These are phyloP conservation scores for Colletotrichum tabaci DNA, from an alignment of 2,329 filamentous ascomycete genomes.

Conservation along the genomic window DNA sequence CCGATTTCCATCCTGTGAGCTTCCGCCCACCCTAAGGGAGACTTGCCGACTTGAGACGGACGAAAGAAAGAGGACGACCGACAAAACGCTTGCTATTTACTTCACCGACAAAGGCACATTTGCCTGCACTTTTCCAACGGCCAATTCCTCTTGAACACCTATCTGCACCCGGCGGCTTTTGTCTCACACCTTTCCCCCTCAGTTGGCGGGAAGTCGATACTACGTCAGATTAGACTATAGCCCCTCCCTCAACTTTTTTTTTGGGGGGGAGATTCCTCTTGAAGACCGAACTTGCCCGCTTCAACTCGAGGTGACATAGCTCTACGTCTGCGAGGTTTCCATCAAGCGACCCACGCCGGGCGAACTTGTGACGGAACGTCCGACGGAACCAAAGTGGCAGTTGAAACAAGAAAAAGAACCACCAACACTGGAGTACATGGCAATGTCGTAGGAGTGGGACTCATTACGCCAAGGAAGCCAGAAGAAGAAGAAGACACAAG, in stretches of 20 bases:
- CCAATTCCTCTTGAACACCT: slow-evolving; percentile 17
- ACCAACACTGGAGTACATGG: slow-evolving; percentile 27
- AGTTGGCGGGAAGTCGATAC: slow-evolving; percentile 27
- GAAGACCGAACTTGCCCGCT: slow-evolving; percentile 2
- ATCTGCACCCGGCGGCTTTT: neutral
- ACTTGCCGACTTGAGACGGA: slow-evolving; percentile 5
- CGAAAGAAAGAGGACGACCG: slow-evolving; percentile 2
- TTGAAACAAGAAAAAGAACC: slow-evolving; percentile 9
- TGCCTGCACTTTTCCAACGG: neutral
- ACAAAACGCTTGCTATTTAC: neutral
- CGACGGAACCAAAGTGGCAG: slow-evolving; percentile 11
- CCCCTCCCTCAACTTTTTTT: slow-evolving; percentile 30
- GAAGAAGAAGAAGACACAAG: neutral
- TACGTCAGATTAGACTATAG: slow-evolving; percentile 34
- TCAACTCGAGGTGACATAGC: neutral
- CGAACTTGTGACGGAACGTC: slow-evolving; percentile 29
- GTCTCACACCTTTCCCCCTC: slow-evolving; percentile 26
- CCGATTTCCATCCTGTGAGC: slow-evolving; percentile 19
- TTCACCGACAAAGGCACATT: neutral
- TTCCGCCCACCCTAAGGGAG: slow-evolving; percentile 1
- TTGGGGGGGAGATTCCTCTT: neutral
- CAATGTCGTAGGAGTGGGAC: slow-evolving; percentile 39
- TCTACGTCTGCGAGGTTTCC: slow-evolving; percentile 10
- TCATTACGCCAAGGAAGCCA: slow-evolving; percentile 32
- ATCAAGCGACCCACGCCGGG: slow-evolving; percentile 11